These are phyloP conservation scores for Heliophila coronopifolia DNA, from an alignment of 441 rosid genomes.

Conservation along the genomic window DNA sequence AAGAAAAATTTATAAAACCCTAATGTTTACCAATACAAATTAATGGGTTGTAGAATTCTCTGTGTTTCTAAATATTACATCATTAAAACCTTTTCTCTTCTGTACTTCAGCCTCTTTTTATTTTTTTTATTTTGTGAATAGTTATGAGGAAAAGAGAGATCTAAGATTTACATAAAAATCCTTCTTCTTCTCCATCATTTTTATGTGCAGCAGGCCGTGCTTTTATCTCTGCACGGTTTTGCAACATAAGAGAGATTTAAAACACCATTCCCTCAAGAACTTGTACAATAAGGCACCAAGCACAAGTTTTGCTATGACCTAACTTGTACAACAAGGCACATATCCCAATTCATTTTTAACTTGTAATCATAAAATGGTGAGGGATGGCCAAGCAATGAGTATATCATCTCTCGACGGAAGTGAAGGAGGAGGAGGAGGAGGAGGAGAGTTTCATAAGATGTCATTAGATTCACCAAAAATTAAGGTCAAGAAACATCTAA, in stretches of 20 bases:
- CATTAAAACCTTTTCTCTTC: slow-evolving; percentile 10
- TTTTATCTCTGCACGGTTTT: slow-evolving; percentile 5
- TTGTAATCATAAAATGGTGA: slow-evolving; percentile 11
- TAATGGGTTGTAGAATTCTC: too few relatives aligned
- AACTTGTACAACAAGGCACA: slow-evolving; percentile 19
- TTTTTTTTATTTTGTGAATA: not conserved
- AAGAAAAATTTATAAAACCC: too few relatives aligned
- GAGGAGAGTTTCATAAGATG: slow-evolving; percentile 51
- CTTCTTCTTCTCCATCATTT: not conserved
- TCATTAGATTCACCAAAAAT: slow-evolving; percentile 38
- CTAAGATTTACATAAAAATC: not conserved
- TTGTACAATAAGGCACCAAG: not conserved
- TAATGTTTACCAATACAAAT: too few relatives aligned
- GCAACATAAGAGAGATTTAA: not conserved
- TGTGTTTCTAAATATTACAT: not conserved
- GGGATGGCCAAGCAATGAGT: slow-evolving; percentile 23
- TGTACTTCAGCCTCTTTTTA: too few relatives aligned
- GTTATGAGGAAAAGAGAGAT: not conserved
- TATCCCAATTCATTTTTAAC: not conserved
- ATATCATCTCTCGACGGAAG: slow-evolving; percentile 31
- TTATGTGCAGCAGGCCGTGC: not conserved
- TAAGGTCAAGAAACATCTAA: slow-evolving; percentile 49
- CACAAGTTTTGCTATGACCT: not conserved
- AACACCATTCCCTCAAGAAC: not conserved
- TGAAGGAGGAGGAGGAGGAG: slow-evolving; percentile 36